A percentile compares a stretch with the other conserved stretches of the same genome.
phyloP scores from a whole-genome alignment of 345 rosid genomes.

The Eucalyptus guilfoylei region DNA sequence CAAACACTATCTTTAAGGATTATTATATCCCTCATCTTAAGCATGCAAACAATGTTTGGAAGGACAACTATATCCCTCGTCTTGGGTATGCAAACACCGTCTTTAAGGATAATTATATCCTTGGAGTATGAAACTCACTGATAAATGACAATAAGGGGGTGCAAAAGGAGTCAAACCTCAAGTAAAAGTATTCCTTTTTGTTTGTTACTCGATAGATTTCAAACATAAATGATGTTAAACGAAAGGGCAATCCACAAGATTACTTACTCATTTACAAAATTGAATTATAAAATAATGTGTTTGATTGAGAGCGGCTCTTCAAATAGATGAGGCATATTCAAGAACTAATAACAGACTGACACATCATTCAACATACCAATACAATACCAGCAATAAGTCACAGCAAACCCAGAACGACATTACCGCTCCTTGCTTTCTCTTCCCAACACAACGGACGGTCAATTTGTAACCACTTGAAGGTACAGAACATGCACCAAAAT shows the following conservation, averaged over 20 bases:
- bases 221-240: neutral
- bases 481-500: neutral
- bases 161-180: neutral
- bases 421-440: neutral
- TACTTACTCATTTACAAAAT: neutral
- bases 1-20: too few relatives aligned
- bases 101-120: too few relatives aligned
- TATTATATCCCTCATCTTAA: too few relatives aligned
- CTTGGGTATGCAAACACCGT: too few relatives aligned
- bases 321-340: neutral
- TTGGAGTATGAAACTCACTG: too few relatives aligned
- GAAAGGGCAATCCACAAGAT: neutral
- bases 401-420: neutral
- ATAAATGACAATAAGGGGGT: neutral
- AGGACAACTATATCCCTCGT: too few relatives aligned
- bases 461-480: neutral
- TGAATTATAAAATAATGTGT: neutral
- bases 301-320: neutral
- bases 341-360: neutral
- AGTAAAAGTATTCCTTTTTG: neutral
- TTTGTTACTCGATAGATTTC: too few relatives aligned
- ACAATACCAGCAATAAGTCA: neutral
- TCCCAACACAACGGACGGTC: neutral
- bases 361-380: neutral
- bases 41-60: too few relatives aligned